phyloP scores from a whole-genome alignment of 176 grass and related monocot genomes.

The Sorghum bicolor region DNA sequence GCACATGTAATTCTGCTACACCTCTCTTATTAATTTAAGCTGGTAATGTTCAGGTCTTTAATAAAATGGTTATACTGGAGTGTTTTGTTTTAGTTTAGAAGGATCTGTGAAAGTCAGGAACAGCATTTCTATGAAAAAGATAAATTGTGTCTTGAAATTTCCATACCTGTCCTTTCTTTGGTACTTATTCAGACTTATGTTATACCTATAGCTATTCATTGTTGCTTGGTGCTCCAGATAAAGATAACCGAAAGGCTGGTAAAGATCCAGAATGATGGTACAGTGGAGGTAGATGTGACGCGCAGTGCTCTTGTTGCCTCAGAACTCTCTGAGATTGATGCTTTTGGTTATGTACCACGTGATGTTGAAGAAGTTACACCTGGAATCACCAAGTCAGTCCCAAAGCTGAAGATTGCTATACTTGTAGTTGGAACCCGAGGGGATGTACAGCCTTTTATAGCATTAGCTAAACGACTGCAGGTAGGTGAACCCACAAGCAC shows the following conservation, averaged over 20 bases:
- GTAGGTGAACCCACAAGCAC: constrained; percentile 48
- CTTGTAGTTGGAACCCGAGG: constrained; percentile 97
- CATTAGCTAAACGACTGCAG: constrained; percentile 92
- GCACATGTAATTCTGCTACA: background rate
- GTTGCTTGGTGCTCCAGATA: constrained; percentile 58
- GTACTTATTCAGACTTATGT: constrained; percentile 6
- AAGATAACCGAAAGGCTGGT: constrained; percentile 74
- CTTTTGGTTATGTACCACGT: constrained; percentile 43
- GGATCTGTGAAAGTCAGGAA: constrained; percentile 1
- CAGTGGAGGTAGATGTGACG: constrained; percentile 69
- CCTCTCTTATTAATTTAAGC: background rate
- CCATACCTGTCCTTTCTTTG: background rate
- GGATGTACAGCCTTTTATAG: constrained; percentile 99
- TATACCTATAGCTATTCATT: constrained; percentile 26
- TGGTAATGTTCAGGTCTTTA: background rate
- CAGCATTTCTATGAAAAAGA: background rate
- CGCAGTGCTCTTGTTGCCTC: constrained; percentile 66
- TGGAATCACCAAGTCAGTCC: constrained; percentile 70
- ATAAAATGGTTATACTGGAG: background rate
- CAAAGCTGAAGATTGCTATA: constrained; percentile 94
- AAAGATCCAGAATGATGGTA: constrained; percentile 88
- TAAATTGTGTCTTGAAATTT: constrained; percentile 3
- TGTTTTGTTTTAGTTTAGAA: constrained; percentile 3
- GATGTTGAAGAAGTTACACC: constrained; percentile 36
- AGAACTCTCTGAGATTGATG: constrained; percentile 88